Evolutionary conservation across 495 filamentous ascomycete genomes (phyloP), one percentile per base, ranked within the genome.

Genomic region (Talaromyces proteolyticus): DNA sequence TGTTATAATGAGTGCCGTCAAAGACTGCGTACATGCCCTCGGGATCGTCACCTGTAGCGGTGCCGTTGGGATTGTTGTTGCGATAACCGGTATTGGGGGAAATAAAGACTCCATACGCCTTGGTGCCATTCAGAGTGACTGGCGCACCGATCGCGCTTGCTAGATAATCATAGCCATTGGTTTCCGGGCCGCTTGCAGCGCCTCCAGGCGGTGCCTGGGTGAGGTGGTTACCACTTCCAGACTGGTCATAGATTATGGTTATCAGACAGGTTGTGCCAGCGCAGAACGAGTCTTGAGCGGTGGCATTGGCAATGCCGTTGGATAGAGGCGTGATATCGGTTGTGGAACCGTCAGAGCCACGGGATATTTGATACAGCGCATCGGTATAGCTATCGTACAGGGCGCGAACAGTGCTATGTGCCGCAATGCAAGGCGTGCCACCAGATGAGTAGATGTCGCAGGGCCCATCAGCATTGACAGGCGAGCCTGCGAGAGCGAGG

Each of bases 11-110:
- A 6, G 77, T 80, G 2, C 78, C 79, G 42, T 82, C 79, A 18
- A 82, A 63, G 26, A 82, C 74, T 0, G 74, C 76, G 56, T 83
- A 83, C 64, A 83, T 76, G 43, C 77, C 78, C 64, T 83, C 72
- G 0, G 78, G 22, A 23, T 42, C 70, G 37, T 83, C 73, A 8
- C 72, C 75, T n/a, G 55, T 77, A 21, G 79, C 79, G 12, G 61
- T 73, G 49, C 75, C 77, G 21, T 42, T 70, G 49, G 62, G 66
- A 4, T 52, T 64, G 49, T 82, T 70, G 59, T 76, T 79, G 48
- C 78, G 66, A 61, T 81, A 81, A 29, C 78, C 77, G 4, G 73
- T 73, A 34, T 74, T 73, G 2, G 79, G 79, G 4, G 76, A 69
- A 20, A 79, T 56, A 57, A 79, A 81, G 46, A 81, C 76, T 16